Conservation (phyloP, 176 grass and related monocot species). For the Carex myosuroides region DNA sequence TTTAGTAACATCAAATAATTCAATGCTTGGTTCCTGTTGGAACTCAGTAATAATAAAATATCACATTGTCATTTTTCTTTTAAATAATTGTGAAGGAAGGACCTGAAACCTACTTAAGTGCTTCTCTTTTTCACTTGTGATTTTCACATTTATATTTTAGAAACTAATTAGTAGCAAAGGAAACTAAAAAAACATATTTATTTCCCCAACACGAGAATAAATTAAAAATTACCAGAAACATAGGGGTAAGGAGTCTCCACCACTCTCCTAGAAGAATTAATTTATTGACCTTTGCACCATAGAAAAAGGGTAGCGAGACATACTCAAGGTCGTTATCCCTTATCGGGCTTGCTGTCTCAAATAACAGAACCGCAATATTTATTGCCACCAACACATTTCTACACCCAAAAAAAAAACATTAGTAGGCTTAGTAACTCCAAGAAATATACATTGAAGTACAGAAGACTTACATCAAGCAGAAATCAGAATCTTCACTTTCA, state of each 20-base stretch:
- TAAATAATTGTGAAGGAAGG: not conserved
- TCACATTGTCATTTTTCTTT: not conserved
- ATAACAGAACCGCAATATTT: slow-evolving; percentile 82
- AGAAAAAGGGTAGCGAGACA: slow-evolving; percentile 59
- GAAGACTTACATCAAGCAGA: slow-evolving; percentile 17
- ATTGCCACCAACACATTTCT: slow-evolving; percentile 69
- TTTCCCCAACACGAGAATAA: not conserved
- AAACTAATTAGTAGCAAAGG: not conserved
- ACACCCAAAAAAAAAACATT: slow-evolving; percentile 22
- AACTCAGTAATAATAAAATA: not conserved
- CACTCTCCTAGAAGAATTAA: slow-evolving; percentile 77
- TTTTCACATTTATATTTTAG: not conserved
- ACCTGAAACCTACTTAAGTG: not conserved
- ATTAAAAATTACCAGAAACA: slow-evolving; percentile 57
- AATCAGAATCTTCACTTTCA: slow-evolving; percentile 20
- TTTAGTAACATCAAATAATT: not conserved
- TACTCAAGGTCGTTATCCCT: slow-evolving; percentile 52
- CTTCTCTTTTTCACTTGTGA: not conserved
- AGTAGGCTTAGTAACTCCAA: not conserved
- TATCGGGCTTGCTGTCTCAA: slow-evolving; percentile 78
- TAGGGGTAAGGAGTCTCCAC: slow-evolving; percentile 80
- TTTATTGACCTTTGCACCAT: slow-evolving; percentile 75
- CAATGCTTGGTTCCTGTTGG: not conserved
- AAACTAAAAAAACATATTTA: not conserved
- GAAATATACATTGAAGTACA: not conserved